These are phyloP conservation scores for Yarrowia phangngaensis DNA, from an alignment of 805 yeast species.

Conservation along the genomic window DNA sequence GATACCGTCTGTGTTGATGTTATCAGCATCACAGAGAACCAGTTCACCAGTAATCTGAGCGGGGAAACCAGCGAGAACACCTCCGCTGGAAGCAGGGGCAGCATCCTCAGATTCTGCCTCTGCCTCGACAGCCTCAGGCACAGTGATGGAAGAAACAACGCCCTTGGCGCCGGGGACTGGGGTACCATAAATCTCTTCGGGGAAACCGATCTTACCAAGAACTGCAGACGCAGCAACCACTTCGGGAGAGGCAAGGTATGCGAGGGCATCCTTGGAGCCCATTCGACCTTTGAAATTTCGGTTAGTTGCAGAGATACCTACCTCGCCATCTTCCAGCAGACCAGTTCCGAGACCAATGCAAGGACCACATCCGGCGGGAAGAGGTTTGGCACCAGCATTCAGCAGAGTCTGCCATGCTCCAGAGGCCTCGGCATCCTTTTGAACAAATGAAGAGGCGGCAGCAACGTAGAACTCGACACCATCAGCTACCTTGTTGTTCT, in stretches of 20 bases:
- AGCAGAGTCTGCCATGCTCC: slow-evolving; percentile 92
- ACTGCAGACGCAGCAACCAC: slow-evolving; percentile 98
- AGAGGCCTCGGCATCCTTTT: slow-evolving; percentile 79
- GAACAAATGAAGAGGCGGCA: slow-evolving; percentile 93
- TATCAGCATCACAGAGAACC: slow-evolving; percentile 91
- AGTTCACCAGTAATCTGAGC: slow-evolving; percentile 83
- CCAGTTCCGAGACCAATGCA: slow-evolving; percentile 98
- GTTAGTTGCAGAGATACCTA: slow-evolving; percentile 97
- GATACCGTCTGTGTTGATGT: slow-evolving; percentile 92
- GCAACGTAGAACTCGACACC: slow-evolving; percentile 96
- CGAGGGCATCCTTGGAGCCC: slow-evolving; percentile 96
- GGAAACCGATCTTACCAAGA: slow-evolving; percentile 89
- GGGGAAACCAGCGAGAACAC: slow-evolving; percentile 88
- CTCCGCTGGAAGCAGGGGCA: slow-evolving; percentile 50
- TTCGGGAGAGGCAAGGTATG: slow-evolving; percentile 94
- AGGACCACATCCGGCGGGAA: slow-evolving; percentile 99
- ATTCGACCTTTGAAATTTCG: slow-evolving; percentile 98
- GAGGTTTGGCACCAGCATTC: slow-evolving; percentile 89
- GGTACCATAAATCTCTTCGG: slow-evolving; percentile 72
- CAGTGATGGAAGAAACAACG: slow-evolving; percentile 43
- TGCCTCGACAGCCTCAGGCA: slow-evolving; percentile 39
- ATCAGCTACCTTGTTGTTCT: slow-evolving; percentile 75
- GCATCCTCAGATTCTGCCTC: slow-evolving; percentile 37
- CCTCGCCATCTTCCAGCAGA: slow-evolving; percentile 88
- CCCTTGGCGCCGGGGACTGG: slow-evolving; percentile 48